Conservation (phyloP, 129 eudicot species). For the Dittrichia graveolens region DNA sequence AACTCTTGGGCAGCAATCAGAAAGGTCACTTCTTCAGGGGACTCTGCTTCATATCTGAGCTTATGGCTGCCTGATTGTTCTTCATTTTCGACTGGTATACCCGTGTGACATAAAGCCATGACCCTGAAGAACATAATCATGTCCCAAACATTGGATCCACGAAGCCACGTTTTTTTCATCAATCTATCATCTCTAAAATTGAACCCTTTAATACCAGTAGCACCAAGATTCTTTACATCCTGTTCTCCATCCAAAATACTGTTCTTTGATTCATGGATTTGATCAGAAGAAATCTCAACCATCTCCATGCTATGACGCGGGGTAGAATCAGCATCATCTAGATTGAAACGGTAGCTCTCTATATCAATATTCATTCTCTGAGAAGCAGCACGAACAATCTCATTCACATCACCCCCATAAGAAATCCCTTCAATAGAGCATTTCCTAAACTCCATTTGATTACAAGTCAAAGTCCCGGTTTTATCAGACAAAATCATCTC, state of each 20-base stretch:
- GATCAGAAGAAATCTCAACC: conserved; percentile 40
- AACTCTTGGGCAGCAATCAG: conserved; percentile 62
- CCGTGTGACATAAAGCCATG: conserved; percentile 60
- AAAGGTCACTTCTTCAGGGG: conserved; percentile 62
- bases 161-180: conserved; percentile 45
- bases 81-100: conserved; percentile 52
- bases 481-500: conserved; percentile 55
- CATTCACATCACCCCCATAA: conserved; percentile 54
- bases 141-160: conserved; percentile 46
- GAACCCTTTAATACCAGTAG: conserved; percentile 44
- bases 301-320: conserved; percentile 48
- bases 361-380: conserved; percentile 53
- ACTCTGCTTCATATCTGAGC: conserved; percentile 57
- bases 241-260: conserved; percentile 30
- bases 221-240: conserved; percentile 18
- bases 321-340: conserved; percentile 50
- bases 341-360: conserved; percentile 45
- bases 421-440: conserved; percentile 61
- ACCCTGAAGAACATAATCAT: conserved; percentile 54
- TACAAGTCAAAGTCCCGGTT: conserved; percentile 64
- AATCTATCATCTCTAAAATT: conserved; percentile 47
- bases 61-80: conserved; percentile 26
- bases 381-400: conserved; percentile 57
- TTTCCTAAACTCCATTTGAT: conserved; percentile 60
- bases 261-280: conserved; percentile 26